Evolutionary conservation across 768 basidiomycete species (phyloP), one percentile per base, ranked within the genome.

Genomic region (Leucosporidium creatinivorum): DNA sequence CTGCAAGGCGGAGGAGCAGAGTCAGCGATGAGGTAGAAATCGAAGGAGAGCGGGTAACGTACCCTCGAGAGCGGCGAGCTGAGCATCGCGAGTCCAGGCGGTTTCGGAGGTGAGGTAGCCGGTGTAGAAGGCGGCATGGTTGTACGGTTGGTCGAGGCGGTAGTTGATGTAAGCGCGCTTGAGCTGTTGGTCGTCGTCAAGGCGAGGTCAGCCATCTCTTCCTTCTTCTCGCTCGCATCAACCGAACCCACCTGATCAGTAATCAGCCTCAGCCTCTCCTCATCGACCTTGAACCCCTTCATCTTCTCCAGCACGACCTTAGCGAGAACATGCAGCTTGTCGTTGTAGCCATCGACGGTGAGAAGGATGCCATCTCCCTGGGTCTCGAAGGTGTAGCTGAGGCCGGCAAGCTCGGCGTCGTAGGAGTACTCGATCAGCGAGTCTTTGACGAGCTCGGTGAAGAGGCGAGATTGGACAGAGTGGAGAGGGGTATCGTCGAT

Each of bases 401-500:
- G 82, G 31, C 93, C 93, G 19, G 94, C 96, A 30, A 98, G 83
- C 51, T 89, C 87, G 17, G 96, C 96, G 75, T 93, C 87, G 76
- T 98, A 98, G 0, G 90, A 81, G 73, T 88, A 92, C 79, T 99
- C 96, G 9, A 86, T 86, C 60, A 98, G 84, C 3, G 89, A 84
- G 75, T 99, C 96, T 33, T 85, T 85, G 72, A 97, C 88, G 39
- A 98, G 82, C 70, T 93, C 89, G 61, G 86, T 81, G 78, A 86
- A 93, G 18, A 99, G 79, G 62, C 86, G 83, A 12, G 89, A 91
- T 61, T 91, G 81, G 10, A 92, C 87, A 49, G 86, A 79, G 65
- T 87, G 81, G 55, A 87, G 83, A 0, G 93, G 83, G 30, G 89
- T 77, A 10, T 75, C 67, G 58, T 80, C 75, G 50, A 81, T 69